Conservation (phyloP, 306 rosid genomes). For the Sicyos edulis region DNA sequence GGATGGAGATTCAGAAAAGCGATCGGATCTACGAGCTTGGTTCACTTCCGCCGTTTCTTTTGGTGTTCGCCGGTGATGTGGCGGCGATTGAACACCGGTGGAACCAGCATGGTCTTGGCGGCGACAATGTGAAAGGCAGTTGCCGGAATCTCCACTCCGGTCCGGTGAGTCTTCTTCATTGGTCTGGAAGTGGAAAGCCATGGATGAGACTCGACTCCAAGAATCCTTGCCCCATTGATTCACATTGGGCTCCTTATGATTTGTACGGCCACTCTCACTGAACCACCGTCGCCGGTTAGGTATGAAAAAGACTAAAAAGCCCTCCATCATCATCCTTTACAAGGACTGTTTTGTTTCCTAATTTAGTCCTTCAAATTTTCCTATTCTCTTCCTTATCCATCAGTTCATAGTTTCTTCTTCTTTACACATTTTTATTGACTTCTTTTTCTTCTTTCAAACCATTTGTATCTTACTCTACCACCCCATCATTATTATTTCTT, state of each 20-base stretch:
- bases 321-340: background rate
- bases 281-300: slow-evolving; percentile 31
- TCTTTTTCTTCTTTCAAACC: background rate
- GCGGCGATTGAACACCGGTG: slow-evolving; percentile 73
- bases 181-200: slow-evolving; percentile 82
- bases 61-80: slow-evolving; percentile 71
- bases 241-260: slow-evolving; percentile 56
- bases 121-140: slow-evolving; percentile 61
- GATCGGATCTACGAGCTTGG: slow-evolving; percentile 70
- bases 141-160: slow-evolving; percentile 68
- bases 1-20: slow-evolving; percentile 76
- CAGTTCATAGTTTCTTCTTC: slow-evolving; percentile 15
- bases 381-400: slow-evolving; percentile 16
- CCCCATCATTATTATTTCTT: slow-evolving; percentile 15
- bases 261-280: slow-evolving; percentile 48
- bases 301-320: background rate
- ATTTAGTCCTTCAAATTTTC: slow-evolving; percentile 23
- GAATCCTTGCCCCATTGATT: slow-evolving; percentile 57
- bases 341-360: slow-evolving; percentile 32
- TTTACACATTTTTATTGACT: background rate
- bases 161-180: slow-evolving; percentile 67
- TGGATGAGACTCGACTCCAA: slow-evolving; percentile 58
- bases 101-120: slow-evolving; percentile 82
- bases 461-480: slow-evolving; percentile 18
- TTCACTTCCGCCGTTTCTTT: slow-evolving; percentile 61